These are phyloP conservation scores for Diaporthe vaccinii DNA, from an alignment of 2,329 filamentous ascomycete species.

Conservation along the genomic window DNA sequence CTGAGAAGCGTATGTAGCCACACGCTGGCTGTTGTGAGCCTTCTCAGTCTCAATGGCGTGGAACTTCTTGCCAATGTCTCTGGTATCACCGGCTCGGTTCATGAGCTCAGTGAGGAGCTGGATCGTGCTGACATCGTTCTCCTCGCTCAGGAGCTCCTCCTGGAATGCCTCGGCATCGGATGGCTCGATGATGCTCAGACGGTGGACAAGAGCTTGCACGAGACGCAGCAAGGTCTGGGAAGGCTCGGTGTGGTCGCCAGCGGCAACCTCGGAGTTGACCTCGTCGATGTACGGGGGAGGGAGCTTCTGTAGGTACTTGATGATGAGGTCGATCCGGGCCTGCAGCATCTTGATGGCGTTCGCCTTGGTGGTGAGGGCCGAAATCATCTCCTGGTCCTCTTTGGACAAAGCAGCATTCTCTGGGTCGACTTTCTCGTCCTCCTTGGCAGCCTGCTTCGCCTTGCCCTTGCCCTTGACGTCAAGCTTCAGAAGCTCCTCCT, in stretches of 20 bases:
- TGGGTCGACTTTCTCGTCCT: conserved; percentile 48
- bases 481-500: conserved; percentile 58
- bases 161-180: conserved; percentile 75
- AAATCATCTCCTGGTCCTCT: conserved; percentile 73
- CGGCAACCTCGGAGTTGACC: conserved; percentile 56
- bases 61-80: conserved; percentile 83
- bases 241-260: conserved; percentile 54
- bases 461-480: conserved; percentile 61
- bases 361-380: conserved; percentile 83
- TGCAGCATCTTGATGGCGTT: conserved; percentile 97
- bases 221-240: conserved; percentile 86
- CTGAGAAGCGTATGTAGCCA: conserved; percentile 28
- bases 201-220: conserved; percentile 86
- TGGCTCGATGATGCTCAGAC: conserved; percentile 85
- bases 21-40: conserved; percentile 42
- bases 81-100: conserved; percentile 77
- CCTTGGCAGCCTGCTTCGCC: conserved; percentile 61
- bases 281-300: conserved; percentile 58
- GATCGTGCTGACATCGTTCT: conserved; percentile 87
- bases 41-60: conserved; percentile 65
- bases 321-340: conserved; percentile 78
- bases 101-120: conserved; percentile 82
- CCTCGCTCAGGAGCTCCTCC: conserved; percentile 79
- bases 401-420: conserved; percentile 64
- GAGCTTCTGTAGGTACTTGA: conserved; percentile 81